Evolutionary conservation across 768 basidiomycete genomes (phyloP).

Genomic region (Crucibulum laeve): DNA sequence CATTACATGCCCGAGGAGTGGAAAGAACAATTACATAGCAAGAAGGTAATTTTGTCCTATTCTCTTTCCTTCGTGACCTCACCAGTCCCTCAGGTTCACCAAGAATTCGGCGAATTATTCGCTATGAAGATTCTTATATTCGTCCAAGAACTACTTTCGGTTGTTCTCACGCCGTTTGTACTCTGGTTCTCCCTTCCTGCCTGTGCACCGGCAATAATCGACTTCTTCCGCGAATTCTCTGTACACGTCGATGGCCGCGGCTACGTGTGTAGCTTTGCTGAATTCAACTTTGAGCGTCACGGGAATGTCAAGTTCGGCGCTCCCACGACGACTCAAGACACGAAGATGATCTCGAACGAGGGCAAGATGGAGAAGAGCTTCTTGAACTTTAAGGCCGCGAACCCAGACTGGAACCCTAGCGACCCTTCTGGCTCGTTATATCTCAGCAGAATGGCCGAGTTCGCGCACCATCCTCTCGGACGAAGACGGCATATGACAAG

Average conservation of each 20-base stretch:
- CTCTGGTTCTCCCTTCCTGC: slow-evolving; percentile 89
- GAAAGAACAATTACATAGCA: slow-evolving; percentile 85
- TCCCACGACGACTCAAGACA: slow-evolving; percentile 61
- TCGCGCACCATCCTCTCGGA: slow-evolving; percentile 41
- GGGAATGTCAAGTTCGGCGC: slow-evolving; percentile 96
- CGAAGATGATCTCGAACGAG: slow-evolving; percentile 79
- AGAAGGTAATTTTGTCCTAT: slow-evolving; percentile 47
- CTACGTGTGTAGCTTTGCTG: slow-evolving; percentile 96
- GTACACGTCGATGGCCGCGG: slow-evolving; percentile 96
- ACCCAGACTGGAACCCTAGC: slow-evolving; percentile 92
- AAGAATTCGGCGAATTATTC: slow-evolving; percentile 89
- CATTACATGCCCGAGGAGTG: slow-evolving; percentile 96
- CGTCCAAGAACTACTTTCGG: slow-evolving; percentile 82
- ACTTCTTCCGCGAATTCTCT: slow-evolving; percentile 98
- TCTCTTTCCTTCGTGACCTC: background rate
- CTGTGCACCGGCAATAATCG: slow-evolving; percentile 88
- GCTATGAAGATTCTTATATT: slow-evolving; percentile 90
- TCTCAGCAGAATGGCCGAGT: slow-evolving; percentile 77
- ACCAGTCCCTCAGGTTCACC: slow-evolving; percentile 60
- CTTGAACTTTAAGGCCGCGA: slow-evolving; percentile 92
- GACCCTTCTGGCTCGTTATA: slow-evolving; percentile 92
- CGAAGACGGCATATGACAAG: slow-evolving; percentile 25
- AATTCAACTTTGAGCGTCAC: slow-evolving; percentile 95
- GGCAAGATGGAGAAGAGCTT: slow-evolving; percentile 99
- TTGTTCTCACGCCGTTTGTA: slow-evolving; percentile 90